Evolutionary conservation across 306 rosid genomes (phyloP).

Genomic region (Adenanthera pavonina): DNA sequence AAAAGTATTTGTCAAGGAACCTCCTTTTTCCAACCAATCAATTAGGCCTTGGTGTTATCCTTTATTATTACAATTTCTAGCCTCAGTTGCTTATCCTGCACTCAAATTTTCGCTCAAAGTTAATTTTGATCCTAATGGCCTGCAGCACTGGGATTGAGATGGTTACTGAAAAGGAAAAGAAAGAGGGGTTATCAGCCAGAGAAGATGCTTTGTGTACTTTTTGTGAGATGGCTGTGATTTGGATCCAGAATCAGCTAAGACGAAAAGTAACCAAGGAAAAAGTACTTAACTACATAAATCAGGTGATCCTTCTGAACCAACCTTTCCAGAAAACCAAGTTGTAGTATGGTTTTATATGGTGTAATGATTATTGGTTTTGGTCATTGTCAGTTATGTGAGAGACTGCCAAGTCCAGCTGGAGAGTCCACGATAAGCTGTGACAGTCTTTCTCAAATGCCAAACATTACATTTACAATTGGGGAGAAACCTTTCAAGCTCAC

Average conservation of each 20-base stretch:
- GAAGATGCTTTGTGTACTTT: slow-evolving; percentile 60
- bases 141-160: slow-evolving; percentile 71
- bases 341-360: background rate
- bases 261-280: slow-evolving; percentile 65
- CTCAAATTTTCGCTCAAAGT: slow-evolving; percentile 31
- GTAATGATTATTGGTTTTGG: slow-evolving; percentile 27
- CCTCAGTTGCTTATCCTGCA: slow-evolving; percentile 1
- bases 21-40: too few species aligned
- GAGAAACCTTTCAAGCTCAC: slow-evolving; percentile 63
- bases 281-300: slow-evolving; percentile 59
- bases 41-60: too few species aligned
- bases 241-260: slow-evolving; percentile 79
- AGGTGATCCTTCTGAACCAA: slow-evolving; percentile 55
- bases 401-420: slow-evolving; percentile 83
- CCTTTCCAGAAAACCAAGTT: slow-evolving; percentile 19
- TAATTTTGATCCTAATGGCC: slow-evolving; percentile 10
- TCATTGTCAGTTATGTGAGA: slow-evolving; percentile 68
- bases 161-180: slow-evolving; percentile 61
- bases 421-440: slow-evolving; percentile 68
- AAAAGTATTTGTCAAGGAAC: too few species aligned
- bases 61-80: background rate
- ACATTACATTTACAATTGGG: slow-evolving; percentile 75
- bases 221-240: slow-evolving; percentile 79
- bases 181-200: slow-evolving; percentile 41
- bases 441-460: slow-evolving; percentile 66